Percentiles rank a stretch among this genome's conserved stretches.
These are phyloP conservation scores for Trypanosoma avium DNA, from an alignment of 208 protist species.

Conservation along the genomic window DNA sequence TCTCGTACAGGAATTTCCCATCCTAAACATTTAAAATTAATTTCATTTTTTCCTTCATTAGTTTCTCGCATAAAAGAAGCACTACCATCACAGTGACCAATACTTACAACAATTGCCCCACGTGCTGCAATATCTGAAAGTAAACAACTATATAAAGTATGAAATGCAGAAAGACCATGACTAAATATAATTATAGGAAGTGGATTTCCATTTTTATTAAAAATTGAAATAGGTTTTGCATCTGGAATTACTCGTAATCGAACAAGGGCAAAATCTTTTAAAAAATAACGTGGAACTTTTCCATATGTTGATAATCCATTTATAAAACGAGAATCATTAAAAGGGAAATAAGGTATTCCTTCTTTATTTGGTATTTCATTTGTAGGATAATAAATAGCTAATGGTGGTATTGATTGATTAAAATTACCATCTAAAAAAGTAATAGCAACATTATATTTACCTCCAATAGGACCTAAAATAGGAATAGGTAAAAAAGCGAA, in stretches of 20 bases:
- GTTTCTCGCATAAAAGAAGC: conserved; percentile 73
- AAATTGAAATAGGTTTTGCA: conserved; percentile 37
- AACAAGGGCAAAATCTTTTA: conserved; percentile 48
- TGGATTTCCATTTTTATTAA: conserved; percentile 23
- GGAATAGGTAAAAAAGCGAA: conserved; percentile 49
- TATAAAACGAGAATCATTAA: conserved; percentile 56
- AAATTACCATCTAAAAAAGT: conserved; percentile 31
- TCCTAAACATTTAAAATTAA: conserved; percentile 31
- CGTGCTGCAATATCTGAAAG: conserved; percentile 66
- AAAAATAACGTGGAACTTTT: conserved; percentile 46
- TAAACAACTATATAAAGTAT: conserved; percentile 67
- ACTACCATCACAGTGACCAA: conserved; percentile 80
- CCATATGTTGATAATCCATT: conserved; percentile 54
- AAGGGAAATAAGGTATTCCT: conserved; percentile 51
- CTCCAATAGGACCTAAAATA: conserved; percentile 46
- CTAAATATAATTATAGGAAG: conserved; percentile 72
- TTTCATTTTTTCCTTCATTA: conserved; percentile 15
- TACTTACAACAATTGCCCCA: conserved; percentile 65
- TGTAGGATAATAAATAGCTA: conserved; percentile 75
- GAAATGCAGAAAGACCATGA: conserved; percentile 73
- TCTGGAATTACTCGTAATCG: conserved; percentile 23
- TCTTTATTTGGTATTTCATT: conserved; percentile 3
- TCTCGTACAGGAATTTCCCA: conserved; percentile 47
- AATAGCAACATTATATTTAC: conserved; percentile 48
- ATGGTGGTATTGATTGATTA: conserved; percentile 38